These are phyloP conservation scores for Millerozyma acaciae DNA, from an alignment of 805 yeast genomes.

Conservation along the genomic window DNA sequence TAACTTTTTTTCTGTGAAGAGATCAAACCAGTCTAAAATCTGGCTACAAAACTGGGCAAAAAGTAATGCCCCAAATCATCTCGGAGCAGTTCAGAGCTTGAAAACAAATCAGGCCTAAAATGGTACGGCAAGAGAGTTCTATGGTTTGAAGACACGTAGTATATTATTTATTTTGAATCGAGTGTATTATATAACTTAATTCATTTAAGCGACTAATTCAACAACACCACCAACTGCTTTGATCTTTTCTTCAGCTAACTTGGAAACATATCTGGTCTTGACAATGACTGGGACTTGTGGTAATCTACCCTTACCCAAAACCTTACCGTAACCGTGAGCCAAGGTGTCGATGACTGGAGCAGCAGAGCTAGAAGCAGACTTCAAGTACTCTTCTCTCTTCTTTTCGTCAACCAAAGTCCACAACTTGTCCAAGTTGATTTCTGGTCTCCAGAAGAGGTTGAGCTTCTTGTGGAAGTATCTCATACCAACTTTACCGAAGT, in stretches of 20 bases:
- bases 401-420: constrained; percentile 95
- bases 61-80: too few relatives aligned
- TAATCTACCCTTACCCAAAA: constrained; percentile 97
- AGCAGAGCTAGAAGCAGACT: constrained; percentile 77
- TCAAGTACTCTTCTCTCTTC: constrained; percentile 89
- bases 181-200: constrained; percentile 9
- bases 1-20: neutral
- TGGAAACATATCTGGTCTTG: constrained; percentile 98
- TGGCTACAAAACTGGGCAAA: too few relatives aligned
- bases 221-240: constrained; percentile 99
- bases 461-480: constrained; percentile 97
- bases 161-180: constrained; percentile 9
- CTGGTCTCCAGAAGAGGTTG: constrained; percentile 96
- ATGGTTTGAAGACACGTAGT: too few relatives aligned
- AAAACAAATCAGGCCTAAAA: too few relatives aligned
- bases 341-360: constrained; percentile 99
- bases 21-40: too few relatives aligned
- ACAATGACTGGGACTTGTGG: constrained; percentile 98
- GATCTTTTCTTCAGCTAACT: constrained; percentile 99
- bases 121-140: too few relatives aligned
- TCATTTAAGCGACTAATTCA: constrained; percentile 91
- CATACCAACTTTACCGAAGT: constrained; percentile 99
- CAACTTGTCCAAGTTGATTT: constrained; percentile 95
- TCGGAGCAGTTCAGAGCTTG: too few relatives aligned
- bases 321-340: constrained; percentile 99